Conservation (phyloP, 768 basidiomycete species). For the Tricholoma hemisulphureum region DNA sequence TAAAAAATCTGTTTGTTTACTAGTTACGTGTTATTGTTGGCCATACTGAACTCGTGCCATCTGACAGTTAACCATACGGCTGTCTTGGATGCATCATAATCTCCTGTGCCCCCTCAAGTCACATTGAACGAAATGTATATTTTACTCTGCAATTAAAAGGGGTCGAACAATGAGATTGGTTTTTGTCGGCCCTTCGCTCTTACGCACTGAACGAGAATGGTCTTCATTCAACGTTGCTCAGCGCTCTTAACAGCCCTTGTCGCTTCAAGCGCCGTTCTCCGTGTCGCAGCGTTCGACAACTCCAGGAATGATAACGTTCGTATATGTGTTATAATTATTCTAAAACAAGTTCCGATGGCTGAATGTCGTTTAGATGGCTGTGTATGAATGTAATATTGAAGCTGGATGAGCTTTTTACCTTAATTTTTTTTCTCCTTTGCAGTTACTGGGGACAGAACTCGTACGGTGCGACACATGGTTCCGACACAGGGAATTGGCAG, state of each 20-base stretch:
- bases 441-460: constrained; percentile 63
- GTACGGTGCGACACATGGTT: constrained; percentile 47
- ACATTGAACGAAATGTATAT: background rate
- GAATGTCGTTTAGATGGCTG: constrained; percentile 22
- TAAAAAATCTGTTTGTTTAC: too few species aligned
- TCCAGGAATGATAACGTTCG: constrained; percentile 40
- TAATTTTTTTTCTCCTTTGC: background rate
- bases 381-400: constrained; percentile 16
- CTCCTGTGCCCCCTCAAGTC: background rate
- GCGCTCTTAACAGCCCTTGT: constrained; percentile 5
- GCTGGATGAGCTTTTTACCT: background rate
- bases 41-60: background rate
- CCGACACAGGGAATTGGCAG: constrained; percentile 47
- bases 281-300: constrained; percentile 30
- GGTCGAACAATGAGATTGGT: background rate
- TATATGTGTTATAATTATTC: background rate
- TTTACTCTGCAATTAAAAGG: background rate
- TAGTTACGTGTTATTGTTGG: too few species aligned
- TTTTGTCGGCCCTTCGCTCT: background rate
- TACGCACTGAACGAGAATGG: background rate
- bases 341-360: background rate
- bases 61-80: background rate
- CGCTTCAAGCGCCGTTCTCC: constrained; percentile 8
- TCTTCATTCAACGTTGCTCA: background rate
- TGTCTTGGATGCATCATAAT: background rate